Base-by-base conservation (phyloP, 805 yeast species). In the Wickerhamomyces mucosus region DNA sequence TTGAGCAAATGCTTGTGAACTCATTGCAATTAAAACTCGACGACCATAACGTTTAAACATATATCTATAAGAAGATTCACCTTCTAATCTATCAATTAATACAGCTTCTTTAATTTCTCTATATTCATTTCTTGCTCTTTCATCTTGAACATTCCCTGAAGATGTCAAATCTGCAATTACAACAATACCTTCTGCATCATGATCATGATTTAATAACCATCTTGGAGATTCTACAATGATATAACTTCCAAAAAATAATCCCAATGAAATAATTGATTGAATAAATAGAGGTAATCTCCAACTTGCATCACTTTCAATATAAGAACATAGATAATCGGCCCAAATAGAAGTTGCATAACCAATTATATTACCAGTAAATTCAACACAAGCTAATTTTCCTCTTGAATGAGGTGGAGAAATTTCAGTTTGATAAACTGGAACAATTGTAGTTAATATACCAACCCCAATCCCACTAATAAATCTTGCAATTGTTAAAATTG, bases 1-100 rank as follows among this genome's bases (percentile, higher is more conserved):
- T 56, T 88, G 96, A 3, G 96, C 96, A 64, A 88, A 85, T 62
- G 84, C 74, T 52, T 83, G 94, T 3, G 95, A 79, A 21, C 85
- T 74, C 75, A 92, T 84, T 3, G 95, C 96, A 40, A 88, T 81
- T 21, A 85, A 65, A 15, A 88, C 75, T 31, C 96, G 65, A 51
- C 74, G 73, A 40, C 75, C 75, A 55, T 88, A 88, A 37, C 79
- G 63, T 29, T 71, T 62, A 63, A 86, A 79, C 72, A 86, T 79
- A 47, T 82, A 81, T 5, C 65, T 46, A 54, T 84, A 84, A 6
- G 82, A 72, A 26, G 70, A 58, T 45, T 81, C 86, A 16, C 95
- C 95, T 51, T 85, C 95, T 27, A 81, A 58, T 37, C 95, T 65
- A 35, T 81, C 79, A 20, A 83, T 51, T 25, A 85, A 53, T 4